These are phyloP conservation scores for Rhynchosporium graminicola DNA, from an alignment of 2,329 filamentous ascomycete species.

Conservation along the genomic window DNA sequence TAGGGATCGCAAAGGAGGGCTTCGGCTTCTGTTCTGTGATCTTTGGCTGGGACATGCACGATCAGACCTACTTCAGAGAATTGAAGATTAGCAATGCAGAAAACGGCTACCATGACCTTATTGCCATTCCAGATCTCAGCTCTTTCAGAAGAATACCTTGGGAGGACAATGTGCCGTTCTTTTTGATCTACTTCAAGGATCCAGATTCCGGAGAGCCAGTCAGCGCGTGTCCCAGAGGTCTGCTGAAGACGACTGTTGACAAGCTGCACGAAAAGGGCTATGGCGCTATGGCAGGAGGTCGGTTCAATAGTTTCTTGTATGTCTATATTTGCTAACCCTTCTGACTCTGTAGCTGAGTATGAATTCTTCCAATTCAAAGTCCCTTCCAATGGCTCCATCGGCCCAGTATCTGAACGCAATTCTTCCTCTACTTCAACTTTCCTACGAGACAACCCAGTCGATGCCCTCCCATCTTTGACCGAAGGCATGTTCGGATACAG, in stretches of 20 bases:
- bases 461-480: conserved; percentile 75
- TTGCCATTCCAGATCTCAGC: conserved; percentile 76
- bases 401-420: conserved; percentile 55
- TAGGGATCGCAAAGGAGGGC: conserved; percentile 75
- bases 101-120: conserved; percentile 84
- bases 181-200: conserved; percentile 80
- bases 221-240: conserved; percentile 75
- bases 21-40: conserved; percentile 95
- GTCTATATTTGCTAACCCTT: conserved; percentile 16
- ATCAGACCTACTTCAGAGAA: conserved; percentile 83
- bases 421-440: conserved; percentile 72
- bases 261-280: conserved; percentile 71
- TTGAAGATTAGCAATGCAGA: conserved; percentile 85
- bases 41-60: conserved; percentile 98
- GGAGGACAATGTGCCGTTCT: conserved; percentile 85
- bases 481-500: conserved; percentile 98
- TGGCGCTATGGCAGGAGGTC: conserved; percentile 87
- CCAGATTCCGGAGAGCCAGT: conserved; percentile 73
- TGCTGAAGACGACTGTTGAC: conserved; percentile 67
- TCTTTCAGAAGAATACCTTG: conserved; percentile 85
- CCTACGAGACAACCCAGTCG: conserved; percentile 70
- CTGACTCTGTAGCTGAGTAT: conserved; percentile 70
- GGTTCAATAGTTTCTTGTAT: conserved; percentile 38
- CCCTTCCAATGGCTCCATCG: conserved; percentile 50
- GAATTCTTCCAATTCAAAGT: conserved; percentile 91